Base-by-base conservation (phyloP, 2,329 filamentous ascomycete species). In the Aphanoascus verrucosus region DNA sequence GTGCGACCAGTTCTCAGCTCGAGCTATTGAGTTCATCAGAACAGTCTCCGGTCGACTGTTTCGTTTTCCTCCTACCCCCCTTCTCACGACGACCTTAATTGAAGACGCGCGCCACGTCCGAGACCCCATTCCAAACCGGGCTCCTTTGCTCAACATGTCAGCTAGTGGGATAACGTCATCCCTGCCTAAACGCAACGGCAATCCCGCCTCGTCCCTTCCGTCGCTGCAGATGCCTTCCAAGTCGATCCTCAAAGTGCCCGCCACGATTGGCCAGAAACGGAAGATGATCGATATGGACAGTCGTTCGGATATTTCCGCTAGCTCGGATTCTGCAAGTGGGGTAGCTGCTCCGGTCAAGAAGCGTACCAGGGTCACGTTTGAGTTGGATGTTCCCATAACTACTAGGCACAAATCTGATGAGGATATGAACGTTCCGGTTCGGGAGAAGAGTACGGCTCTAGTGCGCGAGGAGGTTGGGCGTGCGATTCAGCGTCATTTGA, bases 391-490 rank as follows among this genome's bases (percentile, higher is more conserved):
- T n/a, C 20, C 20, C 14, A 35, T n/a, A 9, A 42, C 34, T 7
- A 42, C 34, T 7, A 37, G 28, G 9, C 9, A 9, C 17, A 38
- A 15, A 12, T 37, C 23, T 40, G 43, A 41, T 45, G 50, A 46
- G 11, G 31, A 46, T 19, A 31, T 31, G n/a, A 15, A 8, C n/a
- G 14, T 14, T 23, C 17, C 12, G 11, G 12, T 20, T 31, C 6
- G 9, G 6, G 75, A 77, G 57, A 81, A 81, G 68, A 76, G 74
- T 54, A 66, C 73, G 54, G 76, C 78, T 45, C 70, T 83, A 46
- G 74, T 83, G 51, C 76, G 76, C 51, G 80, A 83, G 63, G 80
- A 83, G 63, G 79, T 84, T 19, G 74, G 77, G 57, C 71, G 77
- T 56, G 80, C 77, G 54, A 72, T 81, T 43, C 74, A 79, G 61